Evolutionary conservation across 306 rosid genomes (phyloP).

Genomic region (Cyamopsis tetragonoloba): DNA sequence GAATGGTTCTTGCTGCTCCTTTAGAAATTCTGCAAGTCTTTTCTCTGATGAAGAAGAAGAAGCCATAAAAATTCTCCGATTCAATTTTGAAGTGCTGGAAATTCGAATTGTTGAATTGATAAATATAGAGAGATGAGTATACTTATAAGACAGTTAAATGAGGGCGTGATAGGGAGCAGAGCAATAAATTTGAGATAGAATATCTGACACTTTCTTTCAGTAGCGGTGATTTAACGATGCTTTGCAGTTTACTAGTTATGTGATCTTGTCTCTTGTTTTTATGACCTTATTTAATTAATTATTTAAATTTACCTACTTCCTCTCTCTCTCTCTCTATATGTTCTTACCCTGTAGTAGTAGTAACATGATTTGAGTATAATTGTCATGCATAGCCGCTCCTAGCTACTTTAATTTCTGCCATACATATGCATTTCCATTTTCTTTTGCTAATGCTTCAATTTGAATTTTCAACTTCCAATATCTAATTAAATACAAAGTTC

Average conservation of each 20-base stretch:
- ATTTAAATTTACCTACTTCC: slow-evolving; percentile 24
- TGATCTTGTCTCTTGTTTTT: slow-evolving; percentile 7
- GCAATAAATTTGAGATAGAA: slow-evolving; percentile 28
- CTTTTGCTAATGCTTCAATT: neutral
- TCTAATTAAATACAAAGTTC: neutral
- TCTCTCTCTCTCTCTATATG: neutral
- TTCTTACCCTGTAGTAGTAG: too few species aligned
- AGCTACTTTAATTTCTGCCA: neutral
- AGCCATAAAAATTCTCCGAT: slow-evolving; percentile 59
- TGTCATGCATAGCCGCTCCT: neutral
- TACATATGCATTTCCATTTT: neutral
- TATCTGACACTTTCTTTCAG: slow-evolving; percentile 33
- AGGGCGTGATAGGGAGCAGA: slow-evolving; percentile 28
- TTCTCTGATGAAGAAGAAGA: slow-evolving; percentile 43
- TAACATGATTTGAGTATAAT: too few species aligned
- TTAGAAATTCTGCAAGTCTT: slow-evolving; percentile 61
- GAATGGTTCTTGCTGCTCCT: slow-evolving; percentile 80
- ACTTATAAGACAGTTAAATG: too few species aligned
- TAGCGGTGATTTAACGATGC: neutral
- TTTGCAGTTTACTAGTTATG: slow-evolving; percentile 25
- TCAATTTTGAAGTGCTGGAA: slow-evolving; percentile 10
- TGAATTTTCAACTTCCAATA: neutral
- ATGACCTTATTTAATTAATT: slow-evolving; percentile 13
- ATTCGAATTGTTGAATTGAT: neutral
- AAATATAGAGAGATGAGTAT: slow-evolving; percentile 20